A percentile compares a stretch with the other conserved stretches of the same genome.
These are phyloP conservation scores for Pythium phragmiticola DNA, from an alignment of 352 stramenopile species.

Conservation along the genomic window DNA sequence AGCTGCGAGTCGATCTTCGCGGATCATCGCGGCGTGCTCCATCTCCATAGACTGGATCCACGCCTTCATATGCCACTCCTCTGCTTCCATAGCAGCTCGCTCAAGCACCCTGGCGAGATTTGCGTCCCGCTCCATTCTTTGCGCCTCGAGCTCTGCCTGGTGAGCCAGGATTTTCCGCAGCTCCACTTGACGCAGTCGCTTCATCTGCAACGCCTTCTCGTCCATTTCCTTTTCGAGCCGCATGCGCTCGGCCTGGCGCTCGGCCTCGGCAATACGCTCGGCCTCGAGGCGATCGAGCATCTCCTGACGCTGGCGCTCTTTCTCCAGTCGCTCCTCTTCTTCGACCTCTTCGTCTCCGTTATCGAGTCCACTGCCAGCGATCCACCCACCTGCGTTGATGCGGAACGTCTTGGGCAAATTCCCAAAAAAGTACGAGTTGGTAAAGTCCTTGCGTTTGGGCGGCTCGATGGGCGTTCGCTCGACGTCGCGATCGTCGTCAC, in stretches of 20 bases:
- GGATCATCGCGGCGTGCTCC: constrained; percentile 42
- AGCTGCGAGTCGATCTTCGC: constrained; percentile 36
- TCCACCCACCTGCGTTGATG: constrained; percentile 46
- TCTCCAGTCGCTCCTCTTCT: constrained; percentile 61
- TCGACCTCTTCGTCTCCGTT: constrained; percentile 77
- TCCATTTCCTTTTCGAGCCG: constrained; percentile 64
- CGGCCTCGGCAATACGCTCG: constrained; percentile 51
- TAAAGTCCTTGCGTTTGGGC: constrained; percentile 71
- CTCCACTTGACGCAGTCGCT: constrained; percentile 47
- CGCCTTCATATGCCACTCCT: constrained; percentile 37
- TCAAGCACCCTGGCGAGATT: constrained; percentile 23
- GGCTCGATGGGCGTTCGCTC: constrained; percentile 30
- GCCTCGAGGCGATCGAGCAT: constrained; percentile 59
- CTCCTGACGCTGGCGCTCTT: constrained; percentile 54
- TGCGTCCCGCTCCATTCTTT: constrained; percentile 37
- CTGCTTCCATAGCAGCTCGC: constrained; percentile 30
- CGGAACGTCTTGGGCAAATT: constrained; percentile 50
- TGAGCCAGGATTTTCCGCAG: constrained; percentile 54
- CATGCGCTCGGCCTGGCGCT: constrained; percentile 46
- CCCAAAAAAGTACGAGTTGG: constrained; percentile 67
- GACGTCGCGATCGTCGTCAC: constrained; percentile 52
- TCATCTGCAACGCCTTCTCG: constrained; percentile 54
- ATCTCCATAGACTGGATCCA: constrained; percentile 31
- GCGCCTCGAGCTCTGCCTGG: constrained; percentile 54
- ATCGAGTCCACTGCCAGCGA: constrained; percentile 55